phyloP scores from a whole-genome alignment of 2,329 filamentous ascomycete genomes.

The Trichoderma oligosporum region DNA sequence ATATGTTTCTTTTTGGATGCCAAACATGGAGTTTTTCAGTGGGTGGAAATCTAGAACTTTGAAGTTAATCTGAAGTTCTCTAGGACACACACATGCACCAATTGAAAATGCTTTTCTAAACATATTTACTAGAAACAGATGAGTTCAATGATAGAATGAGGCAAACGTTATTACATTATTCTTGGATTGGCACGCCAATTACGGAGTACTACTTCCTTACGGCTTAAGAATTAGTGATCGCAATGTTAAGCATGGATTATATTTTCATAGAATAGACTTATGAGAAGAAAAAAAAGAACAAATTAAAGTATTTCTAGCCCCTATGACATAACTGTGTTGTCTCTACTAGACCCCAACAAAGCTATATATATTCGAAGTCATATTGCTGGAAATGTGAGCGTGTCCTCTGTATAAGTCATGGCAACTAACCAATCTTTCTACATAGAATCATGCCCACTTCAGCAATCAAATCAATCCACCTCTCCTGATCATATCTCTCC shows the following conservation, averaged over 20 bases:
- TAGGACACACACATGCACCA: too few relatives aligned
- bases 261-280: neutral
- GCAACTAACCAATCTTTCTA: slow-evolving; percentile 16
- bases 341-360: too few relatives aligned
- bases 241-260: neutral
- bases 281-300: neutral
- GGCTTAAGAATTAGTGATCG: neutral
- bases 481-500: slow-evolving; percentile 18
- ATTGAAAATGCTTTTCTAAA: neutral
- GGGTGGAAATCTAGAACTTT: neutral
- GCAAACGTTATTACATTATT: too few relatives aligned
- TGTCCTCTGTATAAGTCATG: too few relatives aligned
- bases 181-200: too few relatives aligned
- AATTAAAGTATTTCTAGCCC: neutral
- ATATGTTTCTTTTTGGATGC: neutral
- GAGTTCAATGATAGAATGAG: too few relatives aligned
- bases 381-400: too few relatives aligned
- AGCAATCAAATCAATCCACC: slow-evolving; percentile 21
- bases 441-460: slow-evolving; percentile 18
- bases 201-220: too few relatives aligned
- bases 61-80: neutral
- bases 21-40: neutral
- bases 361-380: neutral
- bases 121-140: too few relatives aligned
- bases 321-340: neutral